Percentiles rank a stretch among this genome's conserved stretches.
Conservation (phyloP, 169 alveolate species). For the Plasmodium chabaudi region DNA sequence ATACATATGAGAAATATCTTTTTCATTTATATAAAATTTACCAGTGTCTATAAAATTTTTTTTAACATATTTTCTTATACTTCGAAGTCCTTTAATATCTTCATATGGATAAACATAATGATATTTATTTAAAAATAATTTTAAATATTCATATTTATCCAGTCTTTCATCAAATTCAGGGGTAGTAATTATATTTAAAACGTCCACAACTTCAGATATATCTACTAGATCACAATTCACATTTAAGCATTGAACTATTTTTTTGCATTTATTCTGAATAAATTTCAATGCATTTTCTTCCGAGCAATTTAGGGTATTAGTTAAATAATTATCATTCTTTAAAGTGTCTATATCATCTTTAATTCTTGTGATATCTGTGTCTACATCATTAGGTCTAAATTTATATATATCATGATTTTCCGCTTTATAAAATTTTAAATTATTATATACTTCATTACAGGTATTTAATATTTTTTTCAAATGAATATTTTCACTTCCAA, state of each 20-base stretch:
- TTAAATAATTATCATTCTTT: constrained; percentile 3
- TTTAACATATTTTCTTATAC: constrained; percentile 46
- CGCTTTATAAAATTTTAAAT: constrained; percentile 58
- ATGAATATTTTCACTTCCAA: constrained; percentile 26
- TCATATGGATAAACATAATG: constrained; percentile 73
- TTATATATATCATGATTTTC: constrained; percentile 64
- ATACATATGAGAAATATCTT: constrained; percentile 58
- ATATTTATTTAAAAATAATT: constrained; percentile 56
- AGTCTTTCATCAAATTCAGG: constrained; percentile 72
- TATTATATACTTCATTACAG: constrained; percentile 25
- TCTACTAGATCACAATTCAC: constrained; percentile 47
- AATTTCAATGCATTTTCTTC: constrained; percentile 16
- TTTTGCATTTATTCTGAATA: constrained; percentile 44
- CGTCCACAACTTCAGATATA: constrained; percentile 42
- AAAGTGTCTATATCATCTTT: constrained; percentile 15
- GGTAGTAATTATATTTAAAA: constrained; percentile 45
- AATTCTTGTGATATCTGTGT: constrained; percentile 20
- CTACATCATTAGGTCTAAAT: constrained; percentile 39
- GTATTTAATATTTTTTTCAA: constrained; percentile 50
- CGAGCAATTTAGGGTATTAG: background rate
- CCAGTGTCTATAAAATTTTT: constrained; percentile 11
- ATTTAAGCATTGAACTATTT: constrained; percentile 59
- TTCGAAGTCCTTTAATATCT: constrained; percentile 34
- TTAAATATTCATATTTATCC: constrained; percentile 56
- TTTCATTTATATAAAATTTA: constrained; percentile 47